Percentiles rank a stretch among this genome's conserved stretches.
These are phyloP conservation scores for Tylopilus sp. DNA, from an alignment of 768 basidiomycete genomes.

Conservation along the genomic window DNA sequence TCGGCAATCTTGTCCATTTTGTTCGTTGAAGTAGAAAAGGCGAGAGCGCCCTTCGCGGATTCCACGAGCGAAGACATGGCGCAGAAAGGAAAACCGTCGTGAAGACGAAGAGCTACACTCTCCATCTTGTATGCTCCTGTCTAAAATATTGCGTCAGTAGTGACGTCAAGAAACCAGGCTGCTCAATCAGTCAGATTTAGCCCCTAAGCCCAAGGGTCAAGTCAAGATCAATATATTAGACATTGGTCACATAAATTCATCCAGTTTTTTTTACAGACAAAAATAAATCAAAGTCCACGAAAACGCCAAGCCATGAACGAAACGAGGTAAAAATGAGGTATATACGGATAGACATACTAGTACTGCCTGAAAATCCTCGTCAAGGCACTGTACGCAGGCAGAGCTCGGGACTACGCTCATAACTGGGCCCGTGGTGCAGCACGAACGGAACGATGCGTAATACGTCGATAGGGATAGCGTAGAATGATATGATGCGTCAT, in stretches of 20 bases:
- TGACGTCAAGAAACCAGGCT: constrained; percentile 9
- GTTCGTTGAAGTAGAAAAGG: constrained; percentile 7
- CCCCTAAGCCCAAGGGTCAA: background rate
- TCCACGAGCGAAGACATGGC: constrained; percentile 16
- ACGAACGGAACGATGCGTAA: constrained; percentile 66
- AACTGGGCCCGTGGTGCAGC: constrained; percentile 50
- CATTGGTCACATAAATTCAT: constrained; percentile 15
- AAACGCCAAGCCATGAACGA: constrained; percentile 3
- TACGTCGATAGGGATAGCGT: constrained; percentile 45
- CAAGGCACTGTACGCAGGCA: constrained; percentile 23
- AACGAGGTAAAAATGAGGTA: constrained; percentile 5
- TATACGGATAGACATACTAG: constrained; percentile 13
- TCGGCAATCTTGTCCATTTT: constrained; percentile 25
- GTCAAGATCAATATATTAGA: constrained; percentile 8
- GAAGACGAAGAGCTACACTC: background rate
- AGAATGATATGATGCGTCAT: constrained; percentile 33
- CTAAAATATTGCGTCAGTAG: constrained; percentile 18
- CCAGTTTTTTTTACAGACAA: background rate
- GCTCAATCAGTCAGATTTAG: background rate
- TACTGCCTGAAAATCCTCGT: constrained; percentile 24
- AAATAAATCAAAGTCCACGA: constrained; percentile 10
- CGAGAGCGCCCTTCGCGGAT: constrained; percentile 14
- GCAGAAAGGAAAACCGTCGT: background rate
- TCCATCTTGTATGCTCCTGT: constrained; percentile 11
- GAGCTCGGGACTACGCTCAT: constrained; percentile 63